phyloP scores from a whole-genome alignment of 805 yeast genomes.

The Brettanomyces custersianus region DNA sequence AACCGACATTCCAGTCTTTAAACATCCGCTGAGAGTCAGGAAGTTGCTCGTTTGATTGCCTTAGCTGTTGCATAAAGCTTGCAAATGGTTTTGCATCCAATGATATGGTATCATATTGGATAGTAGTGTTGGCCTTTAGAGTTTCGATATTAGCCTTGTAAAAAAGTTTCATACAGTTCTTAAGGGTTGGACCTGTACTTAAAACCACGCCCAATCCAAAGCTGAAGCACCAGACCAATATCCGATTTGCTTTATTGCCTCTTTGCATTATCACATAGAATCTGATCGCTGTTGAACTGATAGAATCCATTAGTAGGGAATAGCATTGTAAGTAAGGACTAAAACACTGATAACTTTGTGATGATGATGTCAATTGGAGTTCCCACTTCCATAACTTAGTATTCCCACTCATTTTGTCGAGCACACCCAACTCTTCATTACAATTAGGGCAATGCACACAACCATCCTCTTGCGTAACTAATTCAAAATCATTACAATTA shows the following conservation, averaged over 20 bases:
- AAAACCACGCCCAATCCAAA: constrained; percentile 25
- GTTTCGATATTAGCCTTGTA: constrained; percentile 23
- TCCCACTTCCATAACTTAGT: constrained; percentile 51
- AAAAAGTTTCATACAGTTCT: constrained; percentile 35
- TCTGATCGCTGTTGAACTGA: constrained; percentile 34
- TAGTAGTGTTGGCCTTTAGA: constrained; percentile 12
- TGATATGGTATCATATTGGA: constrained; percentile 11
- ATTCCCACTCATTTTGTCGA: constrained; percentile 24
- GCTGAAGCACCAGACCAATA: constrained; percentile 44
- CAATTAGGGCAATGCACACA: constrained; percentile 33
- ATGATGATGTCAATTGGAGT: too few species aligned
- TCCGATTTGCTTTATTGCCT: constrained; percentile 1
- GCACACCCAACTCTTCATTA: constrained; percentile 29
- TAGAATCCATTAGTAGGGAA: constrained; percentile 31
- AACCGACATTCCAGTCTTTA: constrained; percentile 24
- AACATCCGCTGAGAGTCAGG: constrained; percentile 24
- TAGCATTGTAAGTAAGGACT: constrained; percentile 29
- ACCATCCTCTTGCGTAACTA: constrained; percentile 7
- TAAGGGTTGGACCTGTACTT: constrained; percentile 2
- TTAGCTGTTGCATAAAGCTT: constrained; percentile 23
- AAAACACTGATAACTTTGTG: constrained; percentile 21
- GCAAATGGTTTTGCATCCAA: constrained; percentile 31
- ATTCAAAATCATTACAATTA: constrained; percentile 17
- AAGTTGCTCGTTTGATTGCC: constrained; percentile 20
- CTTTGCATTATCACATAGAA: constrained; percentile 21